Base-by-base conservation (phyloP, 495 filamentous ascomycete species). In the Penicillium ochrochloron region DNA sequence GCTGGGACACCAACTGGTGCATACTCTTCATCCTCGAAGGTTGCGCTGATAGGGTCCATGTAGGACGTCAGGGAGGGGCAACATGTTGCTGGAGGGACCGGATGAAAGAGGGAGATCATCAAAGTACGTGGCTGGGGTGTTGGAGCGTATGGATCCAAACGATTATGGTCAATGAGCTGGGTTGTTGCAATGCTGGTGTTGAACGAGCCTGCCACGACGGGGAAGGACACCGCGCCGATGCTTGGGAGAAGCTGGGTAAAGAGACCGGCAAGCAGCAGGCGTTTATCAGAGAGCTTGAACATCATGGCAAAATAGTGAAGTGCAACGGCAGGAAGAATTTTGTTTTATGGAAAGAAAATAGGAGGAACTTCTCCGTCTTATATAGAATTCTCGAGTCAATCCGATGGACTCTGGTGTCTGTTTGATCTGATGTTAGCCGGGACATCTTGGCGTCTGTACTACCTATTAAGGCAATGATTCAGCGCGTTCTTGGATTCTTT, bases 1-100 rank as follows among this genome's bases (percentile, higher is more conserved):
- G 39, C 39, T 42, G 39, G 39, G 39, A 42, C 3, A 42, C 39
- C 39, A n/a, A n/a, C 15, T 6, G 14, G 39, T n/a, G 39, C 39
- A n/a, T n/a, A 42, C 39, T n/a, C 15, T n/a, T 42, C 39, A 42
- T 42, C 39, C 39, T 42, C 39, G 39, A 42, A 42, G 39, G 39
- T 42, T n/a, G 39, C 39, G 39, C 39, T 42, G 39, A 42, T 42
- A n/a, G 39, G 39, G 39, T 42, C 15, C 39, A 42, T 42, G 3
- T 42, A 42, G 39, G 39, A 5, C 39, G 39, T 42, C 39, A n/a
- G 39, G 39, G 14, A 42, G 39, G 39, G 39, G 17, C 39, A 42
- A 42, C 39, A 42, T 42, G 39, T 15, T 42, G 39, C 39, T 42
- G 15, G 39, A n/a, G 14, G 15, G 39, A 42, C 39, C 0, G 39